These are phyloP conservation scores for Candida krabiensis DNA, from an alignment of 805 yeast genomes.

Conservation along the genomic window DNA sequence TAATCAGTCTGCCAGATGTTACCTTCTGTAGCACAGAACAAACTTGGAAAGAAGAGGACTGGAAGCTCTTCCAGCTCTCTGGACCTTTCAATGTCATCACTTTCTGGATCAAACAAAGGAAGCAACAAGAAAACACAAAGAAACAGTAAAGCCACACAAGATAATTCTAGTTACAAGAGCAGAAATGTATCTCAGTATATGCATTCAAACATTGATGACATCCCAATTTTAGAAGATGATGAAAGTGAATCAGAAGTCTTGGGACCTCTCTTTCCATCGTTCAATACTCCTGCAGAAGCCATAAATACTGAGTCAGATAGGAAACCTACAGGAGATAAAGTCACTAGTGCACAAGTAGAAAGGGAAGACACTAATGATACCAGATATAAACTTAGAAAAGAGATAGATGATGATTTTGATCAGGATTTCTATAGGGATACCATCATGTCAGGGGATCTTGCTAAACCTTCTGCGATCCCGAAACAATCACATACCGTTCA, in stretches of 20 bases:
- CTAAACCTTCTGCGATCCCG: slow-evolving; percentile 6
- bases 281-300: slow-evolving; percentile 8
- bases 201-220: slow-evolving; percentile 19
- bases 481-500: slow-evolving; percentile 4
- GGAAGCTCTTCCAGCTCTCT: too few species aligned
- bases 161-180: slow-evolving; percentile 9
- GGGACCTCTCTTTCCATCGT: slow-evolving; percentile 30
- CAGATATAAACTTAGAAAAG: slow-evolving; percentile 13
- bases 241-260: slow-evolving; percentile 25
- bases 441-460: slow-evolving; percentile 3
- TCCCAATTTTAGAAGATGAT: slow-evolving; percentile 33
- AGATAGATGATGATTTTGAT: slow-evolving; percentile 34
- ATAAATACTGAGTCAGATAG: background rate
- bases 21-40: too few species aligned
- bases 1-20: too few species aligned
- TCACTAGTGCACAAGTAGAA: background rate
- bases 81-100: too few species aligned
- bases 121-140: too few species aligned
- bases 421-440: slow-evolving; percentile 29
- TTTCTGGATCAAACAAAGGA: too few species aligned
- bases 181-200: slow-evolving; percentile 7
- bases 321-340: too few species aligned
- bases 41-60: too few species aligned
- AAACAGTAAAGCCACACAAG: too few species aligned
- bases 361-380: slow-evolving; percentile 5